phyloP scores from a whole-genome alignment of 1,139 yeast species.

The Zygotorulaspora mrakii region DNA sequence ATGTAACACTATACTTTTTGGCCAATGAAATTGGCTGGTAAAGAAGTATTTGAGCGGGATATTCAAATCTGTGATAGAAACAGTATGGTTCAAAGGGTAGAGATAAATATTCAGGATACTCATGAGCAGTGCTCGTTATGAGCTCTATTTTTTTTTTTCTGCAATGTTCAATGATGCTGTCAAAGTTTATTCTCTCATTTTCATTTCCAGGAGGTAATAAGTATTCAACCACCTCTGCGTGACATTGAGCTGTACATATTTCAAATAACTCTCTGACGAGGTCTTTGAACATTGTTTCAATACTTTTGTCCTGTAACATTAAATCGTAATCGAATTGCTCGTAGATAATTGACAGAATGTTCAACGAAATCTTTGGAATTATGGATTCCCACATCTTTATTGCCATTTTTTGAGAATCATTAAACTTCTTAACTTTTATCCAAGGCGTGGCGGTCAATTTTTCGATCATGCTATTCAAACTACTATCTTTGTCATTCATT shows the following conservation, averaged over 20 bases:
- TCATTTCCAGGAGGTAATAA: slow-evolving; percentile 2
- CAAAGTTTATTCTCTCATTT: slow-evolving; percentile 17
- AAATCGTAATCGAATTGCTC: slow-evolving; percentile 31
- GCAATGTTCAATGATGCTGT: slow-evolving; percentile 20
- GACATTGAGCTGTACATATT: slow-evolving; percentile 28
- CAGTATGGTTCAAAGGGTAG: slow-evolving; percentile 36
- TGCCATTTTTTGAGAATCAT: slow-evolving; percentile 24
- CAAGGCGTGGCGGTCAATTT: slow-evolving; percentile 22
- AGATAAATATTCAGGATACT: slow-evolving; percentile 32
- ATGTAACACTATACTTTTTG: slow-evolving; percentile 20
- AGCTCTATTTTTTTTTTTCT: slow-evolving; percentile 24
- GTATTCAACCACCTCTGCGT: slow-evolving; percentile 18
- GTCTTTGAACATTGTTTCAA: slow-evolving; percentile 26
- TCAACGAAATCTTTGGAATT: slow-evolving; percentile 31
- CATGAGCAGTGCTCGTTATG: slow-evolving; percentile 25
- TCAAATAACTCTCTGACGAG: slow-evolving; percentile 28
- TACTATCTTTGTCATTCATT: slow-evolving; percentile 16
- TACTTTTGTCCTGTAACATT: slow-evolving; percentile 22
- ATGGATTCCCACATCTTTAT: slow-evolving; percentile 29
- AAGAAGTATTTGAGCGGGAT: slow-evolving; percentile 32
- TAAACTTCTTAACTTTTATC: slow-evolving; percentile 19
- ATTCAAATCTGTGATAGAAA: slow-evolving; percentile 33
- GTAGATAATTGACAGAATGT: slow-evolving; percentile 31
- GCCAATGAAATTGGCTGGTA: slow-evolving; percentile 30
- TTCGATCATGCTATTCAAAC: slow-evolving; percentile 16